phyloP scores from a whole-genome alignment of 371 early-diverging fungal genomes.

The Chytridiales sp. region DNA sequence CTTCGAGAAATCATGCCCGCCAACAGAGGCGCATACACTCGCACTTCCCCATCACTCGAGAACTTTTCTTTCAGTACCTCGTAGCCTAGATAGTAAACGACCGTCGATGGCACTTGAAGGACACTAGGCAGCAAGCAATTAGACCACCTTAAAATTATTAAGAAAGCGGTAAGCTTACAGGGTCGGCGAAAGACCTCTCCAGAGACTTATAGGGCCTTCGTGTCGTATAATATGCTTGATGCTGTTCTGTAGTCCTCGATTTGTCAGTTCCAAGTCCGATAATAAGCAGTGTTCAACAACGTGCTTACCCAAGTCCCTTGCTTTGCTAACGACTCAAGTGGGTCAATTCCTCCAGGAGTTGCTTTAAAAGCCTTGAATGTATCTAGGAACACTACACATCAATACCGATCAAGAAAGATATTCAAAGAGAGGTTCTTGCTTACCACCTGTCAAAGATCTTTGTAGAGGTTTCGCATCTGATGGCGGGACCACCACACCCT shows the following conservation, averaged over 20 bases:
- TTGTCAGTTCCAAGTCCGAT: not conserved
- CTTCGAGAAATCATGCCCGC: conserved; percentile 83
- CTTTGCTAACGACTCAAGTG: not conserved
- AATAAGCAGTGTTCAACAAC: not conserved
- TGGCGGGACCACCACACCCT: no score
- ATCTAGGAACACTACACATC: no score
- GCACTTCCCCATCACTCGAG: conserved; percentile 15
- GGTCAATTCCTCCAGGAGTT: not conserved
- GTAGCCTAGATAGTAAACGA: conserved; percentile 93
- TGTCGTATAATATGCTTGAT: conserved; percentile 71
- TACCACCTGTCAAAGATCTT: no score
- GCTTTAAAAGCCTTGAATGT: not conserved
- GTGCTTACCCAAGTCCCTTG: not conserved
- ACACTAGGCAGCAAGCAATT: conserved; percentile 35
- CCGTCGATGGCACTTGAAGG: conserved; percentile 88
- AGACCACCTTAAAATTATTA: not conserved
- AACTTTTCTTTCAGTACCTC: conserved; percentile 73
- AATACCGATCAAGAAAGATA: no score
- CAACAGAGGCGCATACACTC: conserved; percentile 66
- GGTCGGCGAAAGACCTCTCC: conserved; percentile 87
- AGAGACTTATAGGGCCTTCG: conserved; percentile 77
- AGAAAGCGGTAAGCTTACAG: conserved; percentile 43
- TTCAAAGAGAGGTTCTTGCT: no score
- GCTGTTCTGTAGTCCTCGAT: conserved; percentile 59
- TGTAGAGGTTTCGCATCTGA: no score